Base-by-base conservation (phyloP, 768 basidiomycete genomes). In the Imleria badia region DNA sequence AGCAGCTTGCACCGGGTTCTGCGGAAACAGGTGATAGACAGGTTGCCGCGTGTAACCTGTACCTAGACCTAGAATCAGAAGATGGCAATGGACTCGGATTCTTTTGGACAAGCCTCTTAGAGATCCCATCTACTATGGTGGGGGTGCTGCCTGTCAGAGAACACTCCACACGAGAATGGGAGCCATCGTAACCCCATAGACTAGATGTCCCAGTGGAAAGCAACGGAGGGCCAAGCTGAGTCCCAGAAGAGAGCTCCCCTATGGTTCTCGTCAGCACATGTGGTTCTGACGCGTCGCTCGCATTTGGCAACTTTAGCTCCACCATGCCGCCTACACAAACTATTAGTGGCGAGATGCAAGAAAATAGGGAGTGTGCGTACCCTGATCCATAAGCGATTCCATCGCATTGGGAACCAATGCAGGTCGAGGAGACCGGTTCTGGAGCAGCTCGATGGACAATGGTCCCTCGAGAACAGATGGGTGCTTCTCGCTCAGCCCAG, bases 351-450 rank as follows among this genome's bases (percentile, higher is more conserved):
- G 26, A 5, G 17, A 19, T 41, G 29, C 17, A 38, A 20, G 34
- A 23, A 56, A 42, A n/a, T 1, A 26, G 40, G 22, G 5, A 5
- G 30, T 33, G n/a, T 8, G 50, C 65, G 22, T 56, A 79, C 80
- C 82, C 63, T 84, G 78, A 54, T 89, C 84, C 85, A 87, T 87
- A 12, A 87, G 75, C 46, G 79, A 78, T 51, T 86, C 82, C 73
- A 88, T 74, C 0, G 80, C 84, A 43, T 82, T 75, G 11, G 56
- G 54, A 22, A 29, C 41, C 5, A 56, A 52, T 13, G 52, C 6
- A 26, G 45, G 26, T 46, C 49, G 56, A 19, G 48, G 33, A 41
- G 62, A 38, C 31, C 45, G 60, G 45, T 29, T 60, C 38, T 59
- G 63, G 31, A 60, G 58, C 20, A 69, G 45, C 35, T 70, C 54